phyloP scores from a whole-genome alignment of 2,329 filamentous ascomycete genomes.

The Ciborinia camelliae region DNA sequence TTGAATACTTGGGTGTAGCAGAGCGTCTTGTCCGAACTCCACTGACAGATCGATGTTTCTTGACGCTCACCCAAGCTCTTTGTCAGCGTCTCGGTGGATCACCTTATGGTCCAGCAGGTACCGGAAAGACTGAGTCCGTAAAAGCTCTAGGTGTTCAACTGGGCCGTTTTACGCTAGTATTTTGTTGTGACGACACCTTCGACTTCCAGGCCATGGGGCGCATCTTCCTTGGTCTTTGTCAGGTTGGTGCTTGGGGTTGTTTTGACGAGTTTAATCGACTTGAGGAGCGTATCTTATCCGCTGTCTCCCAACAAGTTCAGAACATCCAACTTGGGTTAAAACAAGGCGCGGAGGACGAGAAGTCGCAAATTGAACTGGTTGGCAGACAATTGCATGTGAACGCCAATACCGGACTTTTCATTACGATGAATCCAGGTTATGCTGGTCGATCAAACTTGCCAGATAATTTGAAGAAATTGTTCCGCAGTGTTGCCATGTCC shows the following conservation, averaged over 20 bases:
- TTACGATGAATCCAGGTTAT: conserved; percentile 99
- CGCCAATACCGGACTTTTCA: conserved; percentile 94
- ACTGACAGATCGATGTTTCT: conserved; percentile 95
- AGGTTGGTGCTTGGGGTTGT: conserved; percentile 98
- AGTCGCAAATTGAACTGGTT: conserved; percentile 88
- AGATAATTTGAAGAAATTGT: conserved; percentile 98
- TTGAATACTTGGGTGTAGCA: conserved; percentile 94
- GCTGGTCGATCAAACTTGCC: conserved; percentile 96
- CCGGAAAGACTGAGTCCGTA: conserved; percentile 98
- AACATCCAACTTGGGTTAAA: conserved; percentile 97
- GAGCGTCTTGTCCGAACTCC: conserved; percentile 95
- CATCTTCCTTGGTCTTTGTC: conserved; percentile 98
- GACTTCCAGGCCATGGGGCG: conserved; percentile 99
- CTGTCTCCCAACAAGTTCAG: conserved; percentile 98
- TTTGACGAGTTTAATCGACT: conserved; percentile 99
- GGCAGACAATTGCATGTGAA: conserved; percentile 89
- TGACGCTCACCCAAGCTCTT: conserved; percentile 92
- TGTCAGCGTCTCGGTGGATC: conserved; percentile 95
- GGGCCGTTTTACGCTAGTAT: conserved; percentile 95
- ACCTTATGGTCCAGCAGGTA: conserved; percentile 94
- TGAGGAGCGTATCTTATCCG: conserved; percentile 94
- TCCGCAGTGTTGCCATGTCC: conserved; percentile 99
- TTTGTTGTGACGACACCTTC: conserved; percentile 99
- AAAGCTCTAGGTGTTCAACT: conserved; percentile 96
- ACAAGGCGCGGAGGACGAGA: conserved; percentile 75